Evolutionary conservation across 208 protist genomes (phyloP), one percentile per base, ranked within the genome.

Genomic region (Wallacemonas sp.): DNA sequence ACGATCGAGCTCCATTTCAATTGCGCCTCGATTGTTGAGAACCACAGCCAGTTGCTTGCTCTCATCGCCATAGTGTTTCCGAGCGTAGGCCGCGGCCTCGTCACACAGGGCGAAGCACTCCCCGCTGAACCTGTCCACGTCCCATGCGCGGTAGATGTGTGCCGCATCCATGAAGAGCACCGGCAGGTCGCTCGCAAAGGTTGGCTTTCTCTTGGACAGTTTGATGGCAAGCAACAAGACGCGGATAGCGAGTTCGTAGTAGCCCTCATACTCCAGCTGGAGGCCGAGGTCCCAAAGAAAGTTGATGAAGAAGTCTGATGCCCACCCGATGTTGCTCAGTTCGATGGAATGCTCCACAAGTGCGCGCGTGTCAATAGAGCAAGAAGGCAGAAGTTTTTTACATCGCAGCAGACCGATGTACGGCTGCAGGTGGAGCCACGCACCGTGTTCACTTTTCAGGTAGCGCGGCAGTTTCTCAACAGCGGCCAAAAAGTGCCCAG

Each of bases 381-480:
- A 90, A 0, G 83, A 87, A 17, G 79, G 84, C 31, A 93, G 72
- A 45, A 90, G 45, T 71, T 84, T 77, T 60, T 90, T 90, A 62
- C 87, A 93, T 17, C 72, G 73, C 28, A 93, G 62, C 22, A 93
- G 67, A 6, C 87, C 87, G 19, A 86, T 87, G 65, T 90, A 90
- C 15, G 87, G 87, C 62, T 90, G 80, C 15, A 90, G 66, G 44
- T 93, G 81, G 22, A 93, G 71, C 87, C 87, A 93, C 22, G 82
- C 77, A 28, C 87, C 87, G 64, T 89, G 81, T 44, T 93, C 87
- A 71, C 81, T 90, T 19, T 79, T 68, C 41, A 93, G 73, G 44
- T 87, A 90, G 28, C 33, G 51, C n/a, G 87, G 87, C 45, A 90
- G 70, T 27, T 79, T 72, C n/a, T 30, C 60, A 59, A 90, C 83